Percentiles rank a stretch among this genome's conserved stretches.
These are phyloP conservation scores for Umbelopsis isabellina DNA, from an alignment of 192 early-diverging fungal species.

Conservation along the genomic window DNA sequence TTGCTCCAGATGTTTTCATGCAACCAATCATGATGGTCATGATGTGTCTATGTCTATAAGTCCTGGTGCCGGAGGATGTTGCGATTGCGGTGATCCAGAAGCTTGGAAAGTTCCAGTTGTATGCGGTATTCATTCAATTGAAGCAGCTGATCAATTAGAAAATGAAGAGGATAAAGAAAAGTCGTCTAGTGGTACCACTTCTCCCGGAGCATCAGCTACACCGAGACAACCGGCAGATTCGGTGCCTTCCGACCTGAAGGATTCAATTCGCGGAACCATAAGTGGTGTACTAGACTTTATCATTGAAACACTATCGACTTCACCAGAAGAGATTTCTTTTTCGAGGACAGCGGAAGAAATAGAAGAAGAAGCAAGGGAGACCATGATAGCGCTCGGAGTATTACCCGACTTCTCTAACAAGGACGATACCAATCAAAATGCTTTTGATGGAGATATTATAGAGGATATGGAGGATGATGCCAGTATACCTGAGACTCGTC, in stretches of 20 bases:
- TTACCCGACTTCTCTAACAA: constrained; percentile 16
- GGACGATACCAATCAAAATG: neutral
- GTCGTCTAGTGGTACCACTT: neutral
- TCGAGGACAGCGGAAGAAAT: neutral
- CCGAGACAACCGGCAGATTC: constrained; percentile 7
- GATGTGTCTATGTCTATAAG: constrained; percentile 89
- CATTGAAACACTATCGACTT: constrained; percentile 78
- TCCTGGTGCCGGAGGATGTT: constrained; percentile 87
- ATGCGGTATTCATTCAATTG: constrained; percentile 81
- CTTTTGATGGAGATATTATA: neutral
- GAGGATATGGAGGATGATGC: neutral
- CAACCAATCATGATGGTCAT: constrained; percentile 90
- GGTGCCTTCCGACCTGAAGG: constrained; percentile 63
- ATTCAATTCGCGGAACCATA: constrained; percentile 79
- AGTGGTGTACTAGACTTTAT: constrained; percentile 90
- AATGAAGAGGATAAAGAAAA: neutral
- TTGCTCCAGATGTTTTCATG: constrained; percentile 92
- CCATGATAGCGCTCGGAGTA: constrained; percentile 9
- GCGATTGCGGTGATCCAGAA: constrained; percentile 97
- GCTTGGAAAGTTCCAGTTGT: constrained; percentile 89
- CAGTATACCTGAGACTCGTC: too few relatives aligned
- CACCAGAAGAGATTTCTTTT: constrained; percentile 38
- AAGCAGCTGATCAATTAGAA: neutral
- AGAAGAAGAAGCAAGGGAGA: constrained; percentile 6
- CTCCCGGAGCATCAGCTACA: constrained; percentile 19